Percentiles rank a stretch among this genome's conserved stretches.
Evolutionary conservation across 2,329 filamentous ascomycete genomes (phyloP).

Genomic region (Ceratocystis colombiana): DNA sequence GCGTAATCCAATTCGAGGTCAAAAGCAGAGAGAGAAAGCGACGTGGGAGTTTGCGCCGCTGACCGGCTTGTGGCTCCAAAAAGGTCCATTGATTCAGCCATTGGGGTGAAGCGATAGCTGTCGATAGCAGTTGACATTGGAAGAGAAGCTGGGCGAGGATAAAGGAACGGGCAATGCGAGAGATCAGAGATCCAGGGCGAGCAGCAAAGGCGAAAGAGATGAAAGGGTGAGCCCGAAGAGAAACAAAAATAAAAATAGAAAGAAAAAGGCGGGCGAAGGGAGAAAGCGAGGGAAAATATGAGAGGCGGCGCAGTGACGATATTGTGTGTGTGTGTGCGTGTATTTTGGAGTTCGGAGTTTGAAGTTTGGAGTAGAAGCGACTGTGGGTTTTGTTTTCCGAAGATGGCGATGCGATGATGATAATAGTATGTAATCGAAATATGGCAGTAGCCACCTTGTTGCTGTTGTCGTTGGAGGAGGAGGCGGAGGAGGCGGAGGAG

Average conservation of each 20-base stretch:
- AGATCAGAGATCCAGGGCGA: not conserved
- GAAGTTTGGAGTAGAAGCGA: slow-evolving; percentile 27
- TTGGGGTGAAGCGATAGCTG: slow-evolving; percentile 17
- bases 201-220: slow-evolving; percentile 21
- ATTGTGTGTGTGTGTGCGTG: no score
- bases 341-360: slow-evolving; percentile 27
- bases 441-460: not conserved
- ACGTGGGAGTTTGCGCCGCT: slow-evolving; percentile 20
- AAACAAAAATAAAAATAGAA: not conserved
- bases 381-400: no score
- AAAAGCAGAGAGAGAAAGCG: slow-evolving; percentile 19
- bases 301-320: no score
- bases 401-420: not conserved
- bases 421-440: slow-evolving; percentile 16
- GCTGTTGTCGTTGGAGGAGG: not conserved
- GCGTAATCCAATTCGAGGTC: slow-evolving; percentile 24
- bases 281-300: not conserved
- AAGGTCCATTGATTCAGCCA: slow-evolving; percentile 24
- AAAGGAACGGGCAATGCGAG: not conserved
- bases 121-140: slow-evolving; percentile 23
- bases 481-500: not conserved
- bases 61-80: slow-evolving; percentile 17
- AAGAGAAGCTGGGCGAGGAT: not conserved
- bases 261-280: not conserved
- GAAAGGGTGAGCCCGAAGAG: not conserved